phyloP scores from a whole-genome alignment of 108 stramenopile genomes.

The Ochromonas danica region DNA sequence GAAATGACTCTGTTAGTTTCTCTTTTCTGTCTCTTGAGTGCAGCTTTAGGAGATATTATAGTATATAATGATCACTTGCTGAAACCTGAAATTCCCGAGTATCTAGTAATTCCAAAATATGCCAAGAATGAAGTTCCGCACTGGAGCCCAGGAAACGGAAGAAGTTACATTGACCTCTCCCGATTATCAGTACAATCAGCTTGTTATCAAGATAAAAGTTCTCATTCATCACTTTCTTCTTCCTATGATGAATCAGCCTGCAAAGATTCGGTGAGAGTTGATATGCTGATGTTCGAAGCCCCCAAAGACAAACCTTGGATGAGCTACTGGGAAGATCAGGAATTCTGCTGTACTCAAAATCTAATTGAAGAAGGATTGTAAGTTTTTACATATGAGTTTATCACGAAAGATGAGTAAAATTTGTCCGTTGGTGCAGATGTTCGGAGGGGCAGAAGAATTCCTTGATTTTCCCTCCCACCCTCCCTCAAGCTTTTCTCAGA shows the following conservation, averaged over 20 bases:
- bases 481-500: neutral
- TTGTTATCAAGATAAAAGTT: neutral
- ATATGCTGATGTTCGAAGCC: slow-evolving; percentile 23
- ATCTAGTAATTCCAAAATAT: slow-evolving; percentile 31
- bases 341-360: slow-evolving; percentile 11
- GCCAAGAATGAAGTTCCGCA: slow-evolving; percentile 7
- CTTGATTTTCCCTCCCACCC: neutral
- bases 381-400: neutral
- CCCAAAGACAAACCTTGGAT: slow-evolving; percentile 26
- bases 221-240: neutral
- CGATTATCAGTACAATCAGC: neutral
- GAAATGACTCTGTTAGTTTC: too few species aligned
- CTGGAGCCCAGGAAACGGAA: slow-evolving; percentile 26
- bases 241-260: neutral
- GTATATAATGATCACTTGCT: neutral
- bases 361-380: slow-evolving; percentile 10
- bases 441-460: neutral
- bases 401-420: neutral
- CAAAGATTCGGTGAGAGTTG: neutral
- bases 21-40: too few species aligned
- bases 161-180: slow-evolving; percentile 21
- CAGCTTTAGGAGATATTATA: too few species aligned
- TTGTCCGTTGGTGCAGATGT: neutral
- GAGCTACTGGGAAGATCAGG: neutral
- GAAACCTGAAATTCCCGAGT: slow-evolving; percentile 6